A percentile compares a stretch with the other conserved stretches of the same genome.
phyloP scores from a whole-genome alignment of 2,329 filamentous ascomycete genomes.

The Hymenotorrendiella dingleyae region DNA sequence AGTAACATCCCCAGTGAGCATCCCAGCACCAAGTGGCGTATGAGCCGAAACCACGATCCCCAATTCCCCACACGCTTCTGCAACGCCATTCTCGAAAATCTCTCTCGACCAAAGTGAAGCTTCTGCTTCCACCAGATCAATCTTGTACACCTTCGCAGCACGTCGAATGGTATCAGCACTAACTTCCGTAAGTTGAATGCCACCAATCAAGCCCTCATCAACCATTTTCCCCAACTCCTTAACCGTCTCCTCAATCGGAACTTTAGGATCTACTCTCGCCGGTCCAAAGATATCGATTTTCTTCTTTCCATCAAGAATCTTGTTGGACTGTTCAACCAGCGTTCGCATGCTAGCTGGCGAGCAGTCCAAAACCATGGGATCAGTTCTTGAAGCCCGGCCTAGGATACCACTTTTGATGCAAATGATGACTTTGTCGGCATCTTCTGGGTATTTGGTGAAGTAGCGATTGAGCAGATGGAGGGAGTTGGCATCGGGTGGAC shows the following conservation, averaged over 20 bases:
- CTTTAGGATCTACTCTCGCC: slow-evolving; percentile 40
- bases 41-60: slow-evolving; percentile 58
- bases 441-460: slow-evolving; percentile 56
- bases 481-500: slow-evolving; percentile 50
- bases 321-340: slow-evolving; percentile 50
- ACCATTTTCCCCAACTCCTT: slow-evolving; percentile 29
- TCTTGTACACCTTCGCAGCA: slow-evolving; percentile 31
- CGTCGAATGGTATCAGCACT: slow-evolving; percentile 35
- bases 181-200: slow-evolving; percentile 37
- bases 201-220: slow-evolving; percentile 36
- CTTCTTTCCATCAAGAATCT: slow-evolving; percentile 38
- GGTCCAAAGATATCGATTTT: slow-evolving; percentile 49
- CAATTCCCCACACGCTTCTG: slow-evolving; percentile 46
- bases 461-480: slow-evolving; percentile 55
- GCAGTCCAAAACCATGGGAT: slow-evolving; percentile 44
- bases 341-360: slow-evolving; percentile 46
- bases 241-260: slow-evolving; percentile 33
- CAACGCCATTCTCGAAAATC: slow-evolving; percentile 32
- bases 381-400: slow-evolving; percentile 24
- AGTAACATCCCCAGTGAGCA: slow-evolving; percentile 47
- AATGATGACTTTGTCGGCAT: slow-evolving; percentile 54
- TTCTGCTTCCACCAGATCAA: slow-evolving; percentile 40
- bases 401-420: slow-evolving; percentile 53
- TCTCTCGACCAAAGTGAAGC: slow-evolving; percentile 35
- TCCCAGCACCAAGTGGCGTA: slow-evolving; percentile 58